Evolutionary conservation across 1,284 basidiomycete species (phyloP).

Genomic region (Ganoderma multipileum): DNA sequence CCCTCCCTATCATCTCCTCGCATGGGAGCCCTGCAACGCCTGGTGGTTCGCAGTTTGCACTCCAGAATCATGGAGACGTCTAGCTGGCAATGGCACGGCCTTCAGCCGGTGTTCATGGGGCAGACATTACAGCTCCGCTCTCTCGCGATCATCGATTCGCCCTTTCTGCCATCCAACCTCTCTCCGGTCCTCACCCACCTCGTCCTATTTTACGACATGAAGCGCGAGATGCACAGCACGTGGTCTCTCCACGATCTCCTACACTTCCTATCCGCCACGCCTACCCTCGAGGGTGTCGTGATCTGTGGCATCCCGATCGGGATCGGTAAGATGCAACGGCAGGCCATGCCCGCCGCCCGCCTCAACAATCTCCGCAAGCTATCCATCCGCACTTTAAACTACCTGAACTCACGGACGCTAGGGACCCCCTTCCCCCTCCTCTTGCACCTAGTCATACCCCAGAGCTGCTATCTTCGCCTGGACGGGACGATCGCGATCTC

Average conservation of each 20-base stretch:
- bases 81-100: constrained; percentile 3
- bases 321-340: neutral
- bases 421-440: neutral
- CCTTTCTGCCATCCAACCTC: neutral
- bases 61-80: neutral
- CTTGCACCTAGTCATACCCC: neutral
- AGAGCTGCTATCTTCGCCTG: neutral
- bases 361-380: neutral
- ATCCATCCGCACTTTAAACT: neutral
- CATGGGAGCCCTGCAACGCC: neutral
- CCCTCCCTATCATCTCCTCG: neutral
- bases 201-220: constrained; percentile 3
- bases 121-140: neutral
- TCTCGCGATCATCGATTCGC: neutral
- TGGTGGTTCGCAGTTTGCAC: constrained; percentile 1
- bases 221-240: constrained; percentile 1
- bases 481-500: neutral
- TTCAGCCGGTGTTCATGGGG: neutral
- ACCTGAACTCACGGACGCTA: neutral
- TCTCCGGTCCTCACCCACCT: neutral
- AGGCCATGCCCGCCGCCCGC: neutral
- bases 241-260: neutral
- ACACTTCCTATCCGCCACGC: neutral
- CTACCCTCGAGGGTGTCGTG: neutral
- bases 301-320: neutral